These are phyloP conservation scores for Plasmodium reichenowi DNA, from an alignment of 169 alveolate species.

Conservation along the genomic window DNA sequence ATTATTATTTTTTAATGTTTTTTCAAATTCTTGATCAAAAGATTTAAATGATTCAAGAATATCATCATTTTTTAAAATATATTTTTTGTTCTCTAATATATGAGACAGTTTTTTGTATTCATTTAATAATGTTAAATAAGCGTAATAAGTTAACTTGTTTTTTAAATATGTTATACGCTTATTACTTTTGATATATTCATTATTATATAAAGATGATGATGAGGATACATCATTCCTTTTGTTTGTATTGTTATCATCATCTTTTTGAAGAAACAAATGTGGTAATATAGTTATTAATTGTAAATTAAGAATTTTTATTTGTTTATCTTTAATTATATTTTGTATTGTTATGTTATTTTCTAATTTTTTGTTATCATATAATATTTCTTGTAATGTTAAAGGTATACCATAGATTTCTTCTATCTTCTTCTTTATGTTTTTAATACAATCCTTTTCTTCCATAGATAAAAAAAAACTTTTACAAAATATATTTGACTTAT, in stretches of 20 bases:
- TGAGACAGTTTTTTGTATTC: constrained; percentile 48
- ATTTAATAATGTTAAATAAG: constrained; percentile 39
- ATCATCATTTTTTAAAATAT: constrained; percentile 18
- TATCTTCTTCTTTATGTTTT: constrained; percentile 34
- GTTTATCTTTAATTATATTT: constrained; percentile 32
- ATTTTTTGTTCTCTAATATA: constrained; percentile 31
- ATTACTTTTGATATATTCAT: constrained; percentile 17
- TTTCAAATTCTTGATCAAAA: constrained; percentile 34
- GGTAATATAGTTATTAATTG: constrained; percentile 44
- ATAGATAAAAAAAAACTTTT: constrained; percentile 23
- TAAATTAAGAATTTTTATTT: constrained; percentile 45
- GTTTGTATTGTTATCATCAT: background rate
- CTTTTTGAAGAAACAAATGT: constrained; percentile 34
- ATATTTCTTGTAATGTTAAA: constrained; percentile 28
- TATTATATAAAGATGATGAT: background rate
- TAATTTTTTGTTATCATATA: constrained; percentile 34
- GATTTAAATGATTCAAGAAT: constrained; percentile 30
- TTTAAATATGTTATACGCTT: constrained; percentile 29
- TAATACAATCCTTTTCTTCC: constrained; percentile 19
- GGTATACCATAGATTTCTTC: constrained; percentile 68
- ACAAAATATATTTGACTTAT: constrained; percentile 31
- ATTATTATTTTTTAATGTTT: constrained; percentile 31
- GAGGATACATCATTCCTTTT: background rate
- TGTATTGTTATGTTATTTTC: constrained; percentile 18
- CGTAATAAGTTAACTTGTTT: constrained; percentile 20